Conservation (phyloP, 2,329 filamentous ascomycete genomes). For the Monosporascus sp. region DNA sequence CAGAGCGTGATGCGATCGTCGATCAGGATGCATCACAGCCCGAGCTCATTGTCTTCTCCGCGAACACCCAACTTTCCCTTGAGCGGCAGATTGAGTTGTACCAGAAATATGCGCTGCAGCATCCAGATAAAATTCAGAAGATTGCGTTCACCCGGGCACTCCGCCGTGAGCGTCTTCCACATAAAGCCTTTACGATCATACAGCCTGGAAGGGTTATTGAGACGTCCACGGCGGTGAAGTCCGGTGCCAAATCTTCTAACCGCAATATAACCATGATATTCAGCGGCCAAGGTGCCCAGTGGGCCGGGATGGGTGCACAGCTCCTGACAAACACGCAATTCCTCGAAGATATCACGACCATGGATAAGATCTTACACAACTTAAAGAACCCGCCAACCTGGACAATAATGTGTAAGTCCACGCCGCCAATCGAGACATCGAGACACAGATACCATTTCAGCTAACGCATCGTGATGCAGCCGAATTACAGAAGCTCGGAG, state of each 20-base stretch:
- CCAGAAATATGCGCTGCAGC: slow-evolving; percentile 12
- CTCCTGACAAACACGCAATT: slow-evolving; percentile 12
- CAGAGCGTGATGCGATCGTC: background rate
- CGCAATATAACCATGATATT: slow-evolving; percentile 20
- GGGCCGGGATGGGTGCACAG: slow-evolving; percentile 19
- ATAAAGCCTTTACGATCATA: slow-evolving; percentile 19
- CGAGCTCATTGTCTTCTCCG: slow-evolving; percentile 17
- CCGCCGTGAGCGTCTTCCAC: slow-evolving; percentile 21
- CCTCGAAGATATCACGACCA: slow-evolving; percentile 9
- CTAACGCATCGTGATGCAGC: slow-evolving; percentile 4
- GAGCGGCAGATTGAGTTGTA: slow-evolving; percentile 11
- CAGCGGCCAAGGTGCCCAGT: slow-evolving; percentile 28
- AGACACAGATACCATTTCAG: slow-evolving; percentile 10
- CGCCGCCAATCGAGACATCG: background rate
- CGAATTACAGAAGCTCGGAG: slow-evolving; percentile 10
- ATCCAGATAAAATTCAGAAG: slow-evolving; percentile 11
- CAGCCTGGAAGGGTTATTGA: slow-evolving; percentile 5
- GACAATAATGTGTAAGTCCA: slow-evolving; percentile 11
- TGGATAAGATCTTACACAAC: slow-evolving; percentile 9
- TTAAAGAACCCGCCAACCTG: slow-evolving; percentile 7
- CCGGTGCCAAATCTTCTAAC: slow-evolving; percentile 4
- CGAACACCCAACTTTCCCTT: slow-evolving; percentile 13
- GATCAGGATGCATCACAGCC: background rate
- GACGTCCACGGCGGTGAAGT: slow-evolving; percentile 4
- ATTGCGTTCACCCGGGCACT: slow-evolving; percentile 26